Base-by-base conservation (phyloP, 805 yeast genomes). In the Dipodascus geniculatus region DNA sequence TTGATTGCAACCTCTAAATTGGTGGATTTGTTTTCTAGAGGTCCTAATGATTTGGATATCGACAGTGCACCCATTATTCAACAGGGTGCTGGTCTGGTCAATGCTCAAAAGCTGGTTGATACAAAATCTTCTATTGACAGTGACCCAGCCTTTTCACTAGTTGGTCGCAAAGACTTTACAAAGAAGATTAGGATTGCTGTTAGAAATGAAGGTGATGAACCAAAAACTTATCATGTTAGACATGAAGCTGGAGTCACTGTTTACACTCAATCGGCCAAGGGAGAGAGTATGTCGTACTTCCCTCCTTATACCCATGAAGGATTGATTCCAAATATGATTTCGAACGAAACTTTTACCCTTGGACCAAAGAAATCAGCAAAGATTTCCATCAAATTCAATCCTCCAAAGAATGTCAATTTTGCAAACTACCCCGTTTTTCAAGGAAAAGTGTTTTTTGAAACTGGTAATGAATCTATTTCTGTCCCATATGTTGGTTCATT, bases 71-170 rank as follows among this genome's bases (percentile, higher is more conserved):
- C 62, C 14, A 33, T 59, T 2, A 55, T 22, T 53, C 62, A 59
- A 35, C 62, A 59, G 44, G 62, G 62, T 22, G 54, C 60, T 4
- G 62, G 62, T 33, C 38, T 58, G n/a, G 49, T 59, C 16, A 47
- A 59, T 51, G 62, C 62, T 31, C 50, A 53, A 16, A 42, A 38
- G 14, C 47, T 59, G 35, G 48, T 59, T 48, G 57, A 59, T 20
- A 50, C 54, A 16, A 42, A 57, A 8, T 56, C 62, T 1, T 35
- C 20, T 16, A 47, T 51, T 51, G 35, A 23, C n/a, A n/a, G 53
- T 17, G 48, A 51, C 14, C 23, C 53, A 8, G 22, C 50, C 17
- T 47, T 51, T 11, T 17, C 22, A 4, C n/a, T 51, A 3, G 24
- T 47, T 38, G 44, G 44, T n/a, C 6, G 14, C 4, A 16, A 9